A percentile compares a stretch with the other conserved stretches of the same genome.
phyloP scores from a whole-genome alignment of 345 rosid genomes.

The Streptanthus diversifolius region DNA sequence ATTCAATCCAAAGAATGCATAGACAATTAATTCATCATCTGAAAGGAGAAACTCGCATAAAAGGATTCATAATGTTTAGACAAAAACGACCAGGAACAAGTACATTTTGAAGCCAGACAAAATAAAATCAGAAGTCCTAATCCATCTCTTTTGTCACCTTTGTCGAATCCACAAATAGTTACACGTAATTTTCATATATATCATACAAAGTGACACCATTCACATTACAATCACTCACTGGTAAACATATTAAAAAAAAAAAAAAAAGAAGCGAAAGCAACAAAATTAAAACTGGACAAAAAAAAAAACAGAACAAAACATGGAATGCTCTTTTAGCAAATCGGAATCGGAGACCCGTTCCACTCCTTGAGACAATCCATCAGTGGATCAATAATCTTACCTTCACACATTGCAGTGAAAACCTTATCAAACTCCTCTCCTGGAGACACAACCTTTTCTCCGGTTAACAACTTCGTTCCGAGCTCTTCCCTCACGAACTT shows the following conservation, averaged over 20 bases:
- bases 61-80: background rate
- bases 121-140: background rate
- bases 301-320: background rate
- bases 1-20: background rate
- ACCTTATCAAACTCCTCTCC: slow-evolving; percentile 78
- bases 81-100: background rate
- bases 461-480: slow-evolving; percentile 52
- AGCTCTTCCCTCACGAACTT: slow-evolving; percentile 58
- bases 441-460: slow-evolving; percentile 57
- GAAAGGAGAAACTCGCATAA: background rate
- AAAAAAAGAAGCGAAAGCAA: background rate
- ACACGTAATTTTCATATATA: slow-evolving; percentile 15
- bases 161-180: slow-evolving; percentile 6
- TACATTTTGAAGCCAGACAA: background rate
- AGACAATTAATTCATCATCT: background rate
- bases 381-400: slow-evolving; percentile 66
- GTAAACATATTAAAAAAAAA: background rate
- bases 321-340: slow-evolving; percentile 35
- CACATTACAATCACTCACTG: slow-evolving; percentile 18
- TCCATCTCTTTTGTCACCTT: slow-evolving; percentile 8
- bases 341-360: slow-evolving; percentile 73
- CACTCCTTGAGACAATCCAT: slow-evolving; percentile 67
- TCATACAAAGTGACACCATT: slow-evolving; percentile 16
- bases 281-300: background rate
- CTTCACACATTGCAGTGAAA: slow-evolving; percentile 58